Percentiles rank a stretch among this genome's conserved stretches.
These are phyloP conservation scores for Chenopodium album DNA, from an alignment of 148 eudicot genomes.

Conservation along the genomic window DNA sequence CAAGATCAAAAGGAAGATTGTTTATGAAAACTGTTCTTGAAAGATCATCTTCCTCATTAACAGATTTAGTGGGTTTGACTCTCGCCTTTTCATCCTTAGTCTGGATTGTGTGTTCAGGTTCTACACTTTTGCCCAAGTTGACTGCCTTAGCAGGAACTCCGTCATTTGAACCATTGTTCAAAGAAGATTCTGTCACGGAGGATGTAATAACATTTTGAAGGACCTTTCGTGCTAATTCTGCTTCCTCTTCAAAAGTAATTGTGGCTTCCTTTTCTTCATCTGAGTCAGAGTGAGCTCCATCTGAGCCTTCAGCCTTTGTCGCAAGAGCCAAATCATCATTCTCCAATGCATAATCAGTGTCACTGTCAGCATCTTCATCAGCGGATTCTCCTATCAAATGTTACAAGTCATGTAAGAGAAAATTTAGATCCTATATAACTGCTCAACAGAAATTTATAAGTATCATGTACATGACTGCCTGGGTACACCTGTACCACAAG, in stretches of 20 bases:
- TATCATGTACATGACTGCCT: too few species aligned
- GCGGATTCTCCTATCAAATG: conserved; percentile 39
- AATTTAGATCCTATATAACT: neutral
- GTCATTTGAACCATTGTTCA: conserved; percentile 27
- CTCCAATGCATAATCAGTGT: conserved; percentile 47
- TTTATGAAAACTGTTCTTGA: conserved; percentile 68
- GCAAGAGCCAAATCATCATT: conserved; percentile 40
- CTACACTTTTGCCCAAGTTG: conserved; percentile 25
- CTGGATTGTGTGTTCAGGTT: conserved; percentile 24
- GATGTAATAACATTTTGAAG: conserved; percentile 66
- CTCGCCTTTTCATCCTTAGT: conserved; percentile 25
- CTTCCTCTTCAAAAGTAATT: conserved; percentile 69
- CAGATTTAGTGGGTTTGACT: conserved; percentile 26
- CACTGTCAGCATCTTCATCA: conserved; percentile 39
- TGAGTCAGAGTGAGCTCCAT: conserved; percentile 34
- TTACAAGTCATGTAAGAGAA: conserved; percentile 5
- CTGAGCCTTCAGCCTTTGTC: conserved; percentile 32
- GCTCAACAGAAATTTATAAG: neutral
- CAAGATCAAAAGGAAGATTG: conserved; percentile 85
- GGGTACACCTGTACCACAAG: too few species aligned
- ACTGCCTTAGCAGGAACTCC: conserved; percentile 21
- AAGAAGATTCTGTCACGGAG: conserved; percentile 41
- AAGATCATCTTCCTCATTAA: conserved; percentile 58
- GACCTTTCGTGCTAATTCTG: conserved; percentile 75
- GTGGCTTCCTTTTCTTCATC: conserved; percentile 44